Evolutionary conservation across 495 filamentous ascomycete species (phyloP), one percentile per base, ranked within the genome.

Genomic region (Podospora conica): DNA sequence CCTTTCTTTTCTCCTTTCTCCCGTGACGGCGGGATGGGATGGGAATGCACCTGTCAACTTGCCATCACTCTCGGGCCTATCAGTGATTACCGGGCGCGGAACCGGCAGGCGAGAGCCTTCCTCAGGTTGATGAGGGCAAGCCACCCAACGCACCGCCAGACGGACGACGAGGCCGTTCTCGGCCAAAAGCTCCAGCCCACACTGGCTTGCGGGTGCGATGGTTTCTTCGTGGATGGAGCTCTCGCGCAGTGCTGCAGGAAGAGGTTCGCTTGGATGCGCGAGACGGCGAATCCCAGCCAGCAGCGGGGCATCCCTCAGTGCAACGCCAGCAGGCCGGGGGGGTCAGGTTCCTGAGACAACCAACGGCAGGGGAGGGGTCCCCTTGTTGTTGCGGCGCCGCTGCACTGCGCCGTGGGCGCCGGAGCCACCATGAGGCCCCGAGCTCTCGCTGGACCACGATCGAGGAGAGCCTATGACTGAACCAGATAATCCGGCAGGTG

Each of bases 201-300:
- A 11, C 29, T 31, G 29, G 29, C 29, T 31, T 11, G 29, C 10
- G 29, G 29, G 9, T 31, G 29, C 29, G 29, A 31, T 31, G 29
- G 29, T 31, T 31, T 3, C 29, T 24, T 53, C 23, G 10, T 10
- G 6, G 10, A 28, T 40, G 54, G 54, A 11, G 11, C 6, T 54
- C n/a, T 55, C 57, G 66, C 64, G 62, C 65, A 58, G 20, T 31
- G 27, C 68, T 70, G 66, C 70, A 72, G 54, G 24, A 24, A 15
- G 33, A 55, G 53, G 65, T 63, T 73, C 66, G 69, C 65, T 71
- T 71, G 40, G 71, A 71, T 73, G 66, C 65, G 64, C 22, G 66
- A 58, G 59, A 54, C 61, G 31, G 27, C 58, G 20, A 6, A 48
- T 48, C 40, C 40, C 40, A 48, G 40, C 40, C 40, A 48, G 40